These are phyloP conservation scores for Kappamyces sp. DNA, from an alignment of 192 early-diverging fungal species.

Conservation along the genomic window DNA sequence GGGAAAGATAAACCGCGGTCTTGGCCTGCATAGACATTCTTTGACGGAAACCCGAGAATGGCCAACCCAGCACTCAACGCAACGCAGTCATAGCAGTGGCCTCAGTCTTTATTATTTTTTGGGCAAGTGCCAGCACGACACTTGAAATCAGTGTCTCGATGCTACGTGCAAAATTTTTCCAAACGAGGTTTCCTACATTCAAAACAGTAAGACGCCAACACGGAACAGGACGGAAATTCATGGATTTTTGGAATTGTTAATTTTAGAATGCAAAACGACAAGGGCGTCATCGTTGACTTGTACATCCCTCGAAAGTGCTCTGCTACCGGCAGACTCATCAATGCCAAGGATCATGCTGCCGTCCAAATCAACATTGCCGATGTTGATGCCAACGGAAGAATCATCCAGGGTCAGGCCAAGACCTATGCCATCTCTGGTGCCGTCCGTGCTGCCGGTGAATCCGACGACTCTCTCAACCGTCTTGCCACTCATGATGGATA, in stretches of 20 bases:
- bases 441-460: conserved; percentile 82
- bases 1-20: too few species aligned
- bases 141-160: neutral
- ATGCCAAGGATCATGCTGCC: conserved; percentile 96
- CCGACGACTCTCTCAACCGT: conserved; percentile 96
- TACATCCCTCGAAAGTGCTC: conserved; percentile 98
- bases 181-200: conserved; percentile 10
- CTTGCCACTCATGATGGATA: conserved; percentile 67
- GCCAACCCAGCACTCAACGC: too few species aligned
- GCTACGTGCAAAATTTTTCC: neutral
- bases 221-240: too few species aligned
- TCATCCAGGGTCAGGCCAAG: conserved; percentile 61
- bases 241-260: conserved; percentile 15
- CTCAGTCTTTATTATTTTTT: too few species aligned
- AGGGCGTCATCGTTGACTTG: conserved; percentile 70
- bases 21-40: too few species aligned
- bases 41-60: too few species aligned
- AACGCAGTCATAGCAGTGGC: too few species aligned
- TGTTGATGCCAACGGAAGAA: conserved; percentile 77
- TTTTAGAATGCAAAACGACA: conserved; percentile 49
- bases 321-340: conserved; percentile 96
- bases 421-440: conserved; percentile 90
- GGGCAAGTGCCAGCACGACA: neutral
- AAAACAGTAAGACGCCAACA: conserved; percentile 11
- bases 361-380: conserved; percentile 97